Evolutionary conservation across 1,284 basidiomycete genomes (phyloP), one percentile per base, ranked within the genome.

Genomic region (Ustanciosporium gigantosporum): DNA sequence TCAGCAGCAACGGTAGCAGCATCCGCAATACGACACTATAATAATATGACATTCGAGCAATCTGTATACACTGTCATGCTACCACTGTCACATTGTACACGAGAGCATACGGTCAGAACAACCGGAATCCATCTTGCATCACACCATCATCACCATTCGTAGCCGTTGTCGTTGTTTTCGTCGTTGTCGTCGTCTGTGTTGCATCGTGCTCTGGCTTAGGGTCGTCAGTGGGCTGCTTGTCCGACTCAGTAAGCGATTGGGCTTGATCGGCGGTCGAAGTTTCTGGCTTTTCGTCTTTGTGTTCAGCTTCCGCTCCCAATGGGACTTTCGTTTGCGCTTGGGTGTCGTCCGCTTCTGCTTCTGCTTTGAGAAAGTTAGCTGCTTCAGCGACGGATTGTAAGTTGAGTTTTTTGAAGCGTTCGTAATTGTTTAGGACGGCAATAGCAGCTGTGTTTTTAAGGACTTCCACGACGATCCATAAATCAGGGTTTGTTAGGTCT

Each of bases 381-480:
- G 53, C 52, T 35, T 41, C 34, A 1, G 67, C 70, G 1, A 73
- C 32, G 22, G 46, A 59, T 38, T 70, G 68, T 15, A 70, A 41
- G 27, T 73, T 73, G 22, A 61, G 34, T 46, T 67, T 68, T 35
- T 50, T 66, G 40, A 48, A 62, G 27, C 56, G 40, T 23, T 61
- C 57, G 42, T 65, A 73, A 15, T 67, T 46, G 13, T 41, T 36
- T 1, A 67, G 35, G 4, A 65, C 62, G 32, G 65, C 61, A 16
- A 73, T 58, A 2, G 68, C 70, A n/a, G 64, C 66, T 9, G 62
- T 50, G 25, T 70, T 73, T 27, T 68, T 62, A 37, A 72, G 50
- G 9, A 74, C 48, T 19, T 72, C 69, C 3, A 68, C 68, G 7
- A 74, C 55, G 32, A 74, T 62, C 55, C 70, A 64, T 9, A 57